These are phyloP conservation scores for Alternaria dauci DNA, from an alignment of 2,329 filamentous ascomycete species.

Conservation along the genomic window DNA sequence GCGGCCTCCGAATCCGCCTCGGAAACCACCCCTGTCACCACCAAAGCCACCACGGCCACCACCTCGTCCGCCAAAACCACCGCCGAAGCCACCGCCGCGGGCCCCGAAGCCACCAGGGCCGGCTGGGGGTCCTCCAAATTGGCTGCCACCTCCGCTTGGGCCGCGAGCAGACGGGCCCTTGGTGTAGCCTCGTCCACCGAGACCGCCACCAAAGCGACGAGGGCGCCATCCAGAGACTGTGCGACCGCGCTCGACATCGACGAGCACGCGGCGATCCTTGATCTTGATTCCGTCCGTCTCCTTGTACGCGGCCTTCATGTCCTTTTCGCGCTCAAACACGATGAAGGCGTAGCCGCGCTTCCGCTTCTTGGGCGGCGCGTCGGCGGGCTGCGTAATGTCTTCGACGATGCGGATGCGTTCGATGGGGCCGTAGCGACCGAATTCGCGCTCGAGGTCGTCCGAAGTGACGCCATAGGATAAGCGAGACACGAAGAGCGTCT, in stretches of 20 bases:
- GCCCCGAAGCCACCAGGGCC: conserved; percentile 53
- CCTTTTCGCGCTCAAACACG: conserved; percentile 94
- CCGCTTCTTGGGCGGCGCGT: conserved; percentile 66
- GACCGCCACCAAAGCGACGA: conserved; percentile 86
- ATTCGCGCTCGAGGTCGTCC: conserved; percentile 90
- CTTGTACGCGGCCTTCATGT: conserved; percentile 98
- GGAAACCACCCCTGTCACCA: conserved; percentile 39
- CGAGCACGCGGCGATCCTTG: conserved; percentile 88
- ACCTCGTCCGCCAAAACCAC: conserved; percentile 57
- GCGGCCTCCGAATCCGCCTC: conserved; percentile 55
- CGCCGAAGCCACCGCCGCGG: conserved; percentile 57
- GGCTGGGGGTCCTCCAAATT: conserved; percentile 60
- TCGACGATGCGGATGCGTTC: conserved; percentile 91
- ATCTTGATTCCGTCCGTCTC: conserved; percentile 88
- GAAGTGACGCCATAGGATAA: conserved; percentile 89
- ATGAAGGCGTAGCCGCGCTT: conserved; percentile 96
- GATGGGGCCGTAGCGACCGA: conserved; percentile 91
- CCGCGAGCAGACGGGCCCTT: conserved; percentile 77
- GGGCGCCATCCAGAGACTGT: conserved; percentile 95
- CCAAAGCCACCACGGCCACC: conserved; percentile 56
- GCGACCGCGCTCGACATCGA: conserved; percentile 94
- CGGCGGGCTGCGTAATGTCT: conserved; percentile 75
- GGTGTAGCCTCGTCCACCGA: conserved; percentile 92
- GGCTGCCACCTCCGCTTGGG: conserved; percentile 70
- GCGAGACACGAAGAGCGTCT: conserved; percentile 90